Base-by-base conservation (phyloP, 78 protist genomes). In the Dictyostelium brefeldianum region DNA sequence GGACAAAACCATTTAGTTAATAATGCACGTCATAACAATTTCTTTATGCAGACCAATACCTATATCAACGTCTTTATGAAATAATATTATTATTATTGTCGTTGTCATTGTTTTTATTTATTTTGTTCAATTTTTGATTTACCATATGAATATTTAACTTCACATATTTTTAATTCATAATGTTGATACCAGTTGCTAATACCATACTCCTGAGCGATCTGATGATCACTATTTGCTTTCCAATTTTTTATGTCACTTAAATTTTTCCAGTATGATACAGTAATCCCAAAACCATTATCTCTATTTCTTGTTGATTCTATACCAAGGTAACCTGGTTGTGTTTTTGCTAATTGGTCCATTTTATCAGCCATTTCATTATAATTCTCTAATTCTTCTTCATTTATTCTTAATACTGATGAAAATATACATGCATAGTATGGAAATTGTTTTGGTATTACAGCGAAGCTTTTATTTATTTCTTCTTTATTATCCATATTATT, bases 91-190 rank as follows among this genome's bases (percentile, higher is more conserved):
- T 57, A 59, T 62, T 62, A 6, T 3, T 57, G 5, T n/a, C 7
- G 4, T 62, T 62, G 22, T 59, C 22, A n/a, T 59, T 8, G 22
- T 59, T 59, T 10, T 59, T n/a, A 22, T 10, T 7, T 59, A 22
- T 15, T 8, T 22, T 25, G 6, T 67, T 29, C 17, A 29, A 25
- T 27, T 27, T 6, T 10, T 67, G 27, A 8, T 17, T 31, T 67
- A 67, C 75, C 15, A 67, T 67, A 67, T 31, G 75, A 27, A 67
- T 67, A 67, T 67, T 67, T 67, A 31, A 67, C 75, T 67, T 67
- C 22, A 67, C 48, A 25, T 15, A 67, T 4, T 67, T 43, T 67
- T 10, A 67, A 29, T 67, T 67, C 75, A 67, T 67, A 67, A 31
- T 67, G 75, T 31, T 67, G 22, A 67, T 67, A 67, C 75, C 75